Percentiles rank a stretch among this genome's conserved stretches.
These are phyloP conservation scores for Pythium chondricola DNA, from an alignment of 352 stramenopile species.

Conservation along the genomic window DNA sequence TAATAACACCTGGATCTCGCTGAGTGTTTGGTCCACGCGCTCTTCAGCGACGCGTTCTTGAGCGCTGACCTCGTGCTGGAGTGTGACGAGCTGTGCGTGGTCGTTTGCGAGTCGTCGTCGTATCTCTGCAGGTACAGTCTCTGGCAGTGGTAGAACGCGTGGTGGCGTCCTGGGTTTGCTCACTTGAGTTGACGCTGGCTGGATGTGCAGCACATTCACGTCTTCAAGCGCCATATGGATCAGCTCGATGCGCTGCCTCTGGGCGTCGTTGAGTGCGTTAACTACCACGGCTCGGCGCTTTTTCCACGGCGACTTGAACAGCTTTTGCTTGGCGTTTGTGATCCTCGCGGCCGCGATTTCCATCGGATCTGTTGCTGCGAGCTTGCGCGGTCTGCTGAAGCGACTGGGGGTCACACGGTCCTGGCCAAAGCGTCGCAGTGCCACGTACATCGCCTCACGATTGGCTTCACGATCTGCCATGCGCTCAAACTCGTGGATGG, in stretches of 20 bases:
- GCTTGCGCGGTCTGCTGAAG: constrained; percentile 9
- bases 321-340: not conserved
- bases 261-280: not conserved
- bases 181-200: not conserved
- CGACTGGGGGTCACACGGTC: not conserved
- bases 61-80: constrained; percentile 3
- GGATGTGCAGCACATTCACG: constrained; percentile 4
- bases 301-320: constrained; percentile 15
- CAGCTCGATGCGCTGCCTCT: constrained; percentile 18
- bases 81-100: constrained; percentile 8
- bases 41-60: constrained; percentile 22
- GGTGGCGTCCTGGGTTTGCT: not conserved
- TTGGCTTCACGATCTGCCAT: no score
- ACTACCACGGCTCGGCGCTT: constrained; percentile 3
- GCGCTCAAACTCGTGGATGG: constrained; percentile 41
- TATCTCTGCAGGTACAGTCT: not conserved
- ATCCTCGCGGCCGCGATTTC: constrained; percentile 4
- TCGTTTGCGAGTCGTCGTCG: constrained; percentile 8
- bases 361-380: not conserved
- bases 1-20: constrained; percentile 49
- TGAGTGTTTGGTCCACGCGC: constrained; percentile 35
- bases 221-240: constrained; percentile 34
- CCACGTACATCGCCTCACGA: constrained; percentile 10
- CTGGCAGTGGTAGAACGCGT: not conserved
- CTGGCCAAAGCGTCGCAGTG: constrained; percentile 9